A percentile compares a stretch with the other conserved stretches of the same genome.
Evolutionary conservation across 2,329 filamentous ascomycete genomes (phyloP).

Genomic region (Fusarium sp.): DNA sequence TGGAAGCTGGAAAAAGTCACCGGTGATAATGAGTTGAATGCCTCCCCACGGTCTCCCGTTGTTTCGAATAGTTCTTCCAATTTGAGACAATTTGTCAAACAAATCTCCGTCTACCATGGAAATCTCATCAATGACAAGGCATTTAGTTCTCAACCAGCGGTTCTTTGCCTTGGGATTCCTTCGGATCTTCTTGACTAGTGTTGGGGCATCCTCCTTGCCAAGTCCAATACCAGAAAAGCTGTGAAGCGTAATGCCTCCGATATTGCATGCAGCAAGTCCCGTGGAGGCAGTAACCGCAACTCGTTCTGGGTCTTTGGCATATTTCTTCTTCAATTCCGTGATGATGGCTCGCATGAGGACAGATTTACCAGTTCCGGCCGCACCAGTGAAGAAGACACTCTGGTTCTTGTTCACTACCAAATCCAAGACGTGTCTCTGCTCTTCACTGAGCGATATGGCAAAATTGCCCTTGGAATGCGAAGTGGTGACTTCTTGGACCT

Average conservation of each 20-base stretch:
- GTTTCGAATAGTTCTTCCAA: slow-evolving; percentile 86
- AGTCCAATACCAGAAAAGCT: slow-evolving; percentile 93
- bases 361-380: slow-evolving; percentile 96
- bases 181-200: slow-evolving; percentile 89
- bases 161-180: slow-evolving; percentile 87
- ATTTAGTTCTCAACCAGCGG: slow-evolving; percentile 88
- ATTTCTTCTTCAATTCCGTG: slow-evolving; percentile 79
- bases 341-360: slow-evolving; percentile 96
- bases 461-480: slow-evolving; percentile 48
- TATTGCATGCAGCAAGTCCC: slow-evolving; percentile 94
- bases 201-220: slow-evolving; percentile 85
- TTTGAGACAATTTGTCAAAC: slow-evolving; percentile 93
- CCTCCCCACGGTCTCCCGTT: slow-evolving; percentile 94
- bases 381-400: slow-evolving; percentile 98
- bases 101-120: slow-evolving; percentile 98
- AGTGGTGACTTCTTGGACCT: slow-evolving; percentile 53
- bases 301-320: slow-evolving; percentile 78
- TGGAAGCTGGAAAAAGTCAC: slow-evolving; percentile 97
- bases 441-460: slow-evolving; percentile 79
- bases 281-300: slow-evolving; percentile 96
- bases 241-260: slow-evolving; percentile 94
- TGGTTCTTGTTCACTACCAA: slow-evolving; percentile 82
- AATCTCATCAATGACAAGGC: slow-evolving; percentile 91
- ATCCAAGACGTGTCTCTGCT: slow-evolving; percentile 85
- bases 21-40: slow-evolving; percentile 94